Percentiles rank a stretch among this genome's conserved stretches.
These are phyloP conservation scores for Lichenothelia convexa DNA, from an alignment of 495 filamentous ascomycete genomes.

Conservation along the genomic window DNA sequence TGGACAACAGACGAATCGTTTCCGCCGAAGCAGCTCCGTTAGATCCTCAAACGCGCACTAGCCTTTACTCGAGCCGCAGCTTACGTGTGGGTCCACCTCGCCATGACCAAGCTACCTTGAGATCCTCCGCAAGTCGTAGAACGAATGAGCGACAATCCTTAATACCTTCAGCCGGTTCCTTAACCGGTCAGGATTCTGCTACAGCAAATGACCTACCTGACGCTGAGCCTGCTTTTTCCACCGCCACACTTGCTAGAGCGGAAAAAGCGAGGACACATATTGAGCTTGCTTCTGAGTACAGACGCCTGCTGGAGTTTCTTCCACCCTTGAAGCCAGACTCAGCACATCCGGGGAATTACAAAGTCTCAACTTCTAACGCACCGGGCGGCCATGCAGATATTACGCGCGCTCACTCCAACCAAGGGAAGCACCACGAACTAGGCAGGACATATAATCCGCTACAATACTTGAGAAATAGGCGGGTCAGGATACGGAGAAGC, in stretches of 20 bases:
- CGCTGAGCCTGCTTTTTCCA: constrained; percentile 30
- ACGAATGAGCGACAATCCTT: too few species aligned
- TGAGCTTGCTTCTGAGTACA: constrained; percentile 63
- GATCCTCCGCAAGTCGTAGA: constrained; percentile 37
- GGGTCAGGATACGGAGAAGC: constrained; percentile 55
- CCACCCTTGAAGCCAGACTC: constrained; percentile 44
- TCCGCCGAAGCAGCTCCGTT: constrained; percentile 32
- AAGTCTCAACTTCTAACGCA: constrained; percentile 9
- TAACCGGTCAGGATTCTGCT: constrained; percentile 6
- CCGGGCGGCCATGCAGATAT: constrained; percentile 16
- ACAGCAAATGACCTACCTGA: constrained; percentile 1
- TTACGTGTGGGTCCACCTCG: constrained; percentile 50
- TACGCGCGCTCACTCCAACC: constrained; percentile 10
- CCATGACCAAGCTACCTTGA: constrained; percentile 32
- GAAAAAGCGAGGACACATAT: constrained; percentile 63
- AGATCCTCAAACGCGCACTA: constrained; percentile 4
- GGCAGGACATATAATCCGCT: constrained; percentile 68
- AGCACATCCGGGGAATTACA: constrained; percentile 17
- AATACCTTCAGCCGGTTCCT: too few species aligned
- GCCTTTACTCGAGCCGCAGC: constrained; percentile 28
- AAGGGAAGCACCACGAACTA: constrained; percentile 15
- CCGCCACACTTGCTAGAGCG: constrained; percentile 57
- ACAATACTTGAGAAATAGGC: constrained; percentile 71
- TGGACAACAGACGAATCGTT: constrained; percentile 33
- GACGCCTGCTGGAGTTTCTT: constrained; percentile 53